Percentiles rank a stretch among this genome's conserved stretches.
These are phyloP conservation scores for Hericium coralloides DNA, from an alignment of 768 basidiomycete genomes.

Conservation along the genomic window DNA sequence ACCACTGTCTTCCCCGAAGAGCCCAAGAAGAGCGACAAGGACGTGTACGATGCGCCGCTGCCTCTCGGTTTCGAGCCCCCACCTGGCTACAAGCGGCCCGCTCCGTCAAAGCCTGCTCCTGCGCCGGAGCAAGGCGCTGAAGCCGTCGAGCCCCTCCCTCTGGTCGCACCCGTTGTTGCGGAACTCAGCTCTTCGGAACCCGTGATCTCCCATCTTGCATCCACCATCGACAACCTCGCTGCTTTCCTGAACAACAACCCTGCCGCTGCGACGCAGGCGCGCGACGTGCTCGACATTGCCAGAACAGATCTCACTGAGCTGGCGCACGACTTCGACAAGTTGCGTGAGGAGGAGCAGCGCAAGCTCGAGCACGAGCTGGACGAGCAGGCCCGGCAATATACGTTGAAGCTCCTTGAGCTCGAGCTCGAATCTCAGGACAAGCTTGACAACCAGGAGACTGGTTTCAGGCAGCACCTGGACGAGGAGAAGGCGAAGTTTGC, in stretches of 20 bases:
- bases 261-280: constrained; percentile 53
- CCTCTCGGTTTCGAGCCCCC: constrained; percentile 95
- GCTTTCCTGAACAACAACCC: constrained; percentile 74
- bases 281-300: constrained; percentile 70
- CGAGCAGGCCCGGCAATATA: constrained; percentile 80
- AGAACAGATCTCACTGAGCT: constrained; percentile 75
- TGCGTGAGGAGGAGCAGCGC: constrained; percentile 70
- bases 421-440: constrained; percentile 84
- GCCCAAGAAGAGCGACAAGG: constrained; percentile 19
- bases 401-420: constrained; percentile 66
- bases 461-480: constrained; percentile 73
- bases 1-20: constrained; percentile 9
- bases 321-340: constrained; percentile 64
- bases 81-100: constrained; percentile 70
- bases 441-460: constrained; percentile 78
- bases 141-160: constrained; percentile 49
- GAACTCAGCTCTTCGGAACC: constrained; percentile 74
- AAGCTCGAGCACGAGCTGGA: constrained; percentile 62
- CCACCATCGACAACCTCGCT: constrained; percentile 88
- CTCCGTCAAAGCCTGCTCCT: constrained; percentile 35
- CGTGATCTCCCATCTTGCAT: constrained; percentile 86
- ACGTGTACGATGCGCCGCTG: constrained; percentile 60
- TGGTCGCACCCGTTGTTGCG: constrained; percentile 73
- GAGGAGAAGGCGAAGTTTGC: constrained; percentile 67
- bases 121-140: constrained; percentile 17